Base-by-base conservation (phyloP, 495 filamentous ascomycete genomes). In the Thozetella sp. region DNA sequence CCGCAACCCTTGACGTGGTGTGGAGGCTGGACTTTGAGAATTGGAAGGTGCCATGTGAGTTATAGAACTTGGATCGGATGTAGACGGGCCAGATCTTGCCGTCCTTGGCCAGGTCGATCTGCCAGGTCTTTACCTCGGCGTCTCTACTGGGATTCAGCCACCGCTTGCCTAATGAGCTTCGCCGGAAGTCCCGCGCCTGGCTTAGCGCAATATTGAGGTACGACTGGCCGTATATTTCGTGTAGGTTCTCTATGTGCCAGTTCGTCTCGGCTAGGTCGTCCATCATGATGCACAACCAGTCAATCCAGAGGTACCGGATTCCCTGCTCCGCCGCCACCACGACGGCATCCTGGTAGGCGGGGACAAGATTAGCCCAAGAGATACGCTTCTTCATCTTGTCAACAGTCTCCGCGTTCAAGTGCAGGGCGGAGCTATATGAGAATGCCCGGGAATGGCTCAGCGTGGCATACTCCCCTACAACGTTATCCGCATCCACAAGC, bases 161-260 rank as follows among this genome's bases (percentile, higher is more conserved):
- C n/a, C 43, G 43, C n/a, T 48, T 48, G 43, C 43, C 43, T 3
- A 13, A n/a, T 10, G n/a, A 13, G n/a, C 43, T 48, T n/a, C 43
- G 43, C n/a, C 43, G 12, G 10, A 15, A 10, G n/a, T 48, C 43
- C 3, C 43, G 43, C 6, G 43, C 43, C 20, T 48, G 43, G n/a
- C 43, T 48, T n/a, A 48, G n/a, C 10, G 43, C 43, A 11, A 48
- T 20, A 19, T 48, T 48, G n/a, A 48, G 43, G n/a, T 48, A 48
- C 4, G 43, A 48, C n/a, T 48, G 43, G n/a, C 43, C 43, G 20
- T 48, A 48, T 11, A 48, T 48, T n/a, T 48, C 9, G n/a, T 48
- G 43, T n/a, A 48, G 3, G 43, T 48, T 48, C 43, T 48, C 43
- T 10, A 48, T n/a, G 43, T 48, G 43, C 43, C 43, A 48, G 43